A percentile compares a stretch with the other conserved stretches of the same genome.
These are phyloP conservation scores for Syzygium syzygioides DNA, from an alignment of 441 rosid species.

Conservation along the genomic window DNA sequence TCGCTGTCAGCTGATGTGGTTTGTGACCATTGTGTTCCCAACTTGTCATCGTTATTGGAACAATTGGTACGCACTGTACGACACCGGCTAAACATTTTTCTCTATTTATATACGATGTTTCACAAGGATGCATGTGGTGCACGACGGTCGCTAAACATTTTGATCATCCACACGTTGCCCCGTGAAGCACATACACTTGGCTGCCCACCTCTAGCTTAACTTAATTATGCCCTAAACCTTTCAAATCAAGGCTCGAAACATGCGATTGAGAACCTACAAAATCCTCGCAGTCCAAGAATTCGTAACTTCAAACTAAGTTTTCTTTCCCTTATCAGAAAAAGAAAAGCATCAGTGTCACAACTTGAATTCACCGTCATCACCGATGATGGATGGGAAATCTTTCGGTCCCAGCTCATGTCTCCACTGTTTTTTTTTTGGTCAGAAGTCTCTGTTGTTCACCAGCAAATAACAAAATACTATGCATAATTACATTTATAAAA, in stretches of 20 bases:
- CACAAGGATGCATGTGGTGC: background rate
- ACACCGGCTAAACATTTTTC: accelerated
- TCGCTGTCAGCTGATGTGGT: too few relatives aligned
- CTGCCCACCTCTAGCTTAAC: accelerated
- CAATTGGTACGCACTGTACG: accelerated
- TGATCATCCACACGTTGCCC: background rate
- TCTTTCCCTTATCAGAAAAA: too few relatives aligned
- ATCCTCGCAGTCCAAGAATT: too few relatives aligned
- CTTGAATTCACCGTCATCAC: background rate
- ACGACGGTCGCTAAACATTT: background rate
- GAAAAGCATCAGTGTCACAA: too few relatives aligned
- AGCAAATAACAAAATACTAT: background rate
- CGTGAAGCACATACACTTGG: background rate
- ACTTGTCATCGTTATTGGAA: background rate
- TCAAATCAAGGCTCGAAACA: background rate
- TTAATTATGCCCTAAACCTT: background rate
- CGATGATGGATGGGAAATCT: too few relatives aligned
- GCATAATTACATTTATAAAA: background rate
- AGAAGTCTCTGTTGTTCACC: too few relatives aligned
- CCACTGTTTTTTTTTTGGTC: background rate
- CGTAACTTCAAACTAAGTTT: too few relatives aligned
- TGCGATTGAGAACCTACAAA: too few relatives aligned
- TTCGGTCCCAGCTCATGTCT: background rate
- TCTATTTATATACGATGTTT: too few relatives aligned
- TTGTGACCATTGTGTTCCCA: background rate